Evolutionary conservation across 139 green algal species (phyloP).

Genomic region (Ulvella scutata): DNA sequence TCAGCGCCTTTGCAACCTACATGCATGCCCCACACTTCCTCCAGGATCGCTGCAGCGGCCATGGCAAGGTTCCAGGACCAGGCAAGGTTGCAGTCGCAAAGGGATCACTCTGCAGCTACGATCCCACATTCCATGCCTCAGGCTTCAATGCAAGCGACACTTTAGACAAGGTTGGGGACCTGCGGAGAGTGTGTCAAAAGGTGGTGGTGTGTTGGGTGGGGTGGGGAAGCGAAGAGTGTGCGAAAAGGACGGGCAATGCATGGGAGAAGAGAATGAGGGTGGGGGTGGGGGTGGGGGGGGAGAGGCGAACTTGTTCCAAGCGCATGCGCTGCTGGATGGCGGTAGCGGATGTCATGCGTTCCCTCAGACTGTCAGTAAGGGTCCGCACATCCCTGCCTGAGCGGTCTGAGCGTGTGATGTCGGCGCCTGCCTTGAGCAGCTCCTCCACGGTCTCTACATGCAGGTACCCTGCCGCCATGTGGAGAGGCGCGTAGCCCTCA

Average conservation of each 20-base stretch:
- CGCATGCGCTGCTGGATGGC: background rate
- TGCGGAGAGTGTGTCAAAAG: too few relatives aligned
- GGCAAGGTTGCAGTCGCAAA: too few relatives aligned
- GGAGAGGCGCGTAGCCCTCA: slow-evolving; percentile 51
- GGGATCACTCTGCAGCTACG: too few relatives aligned
- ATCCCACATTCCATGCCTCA: too few relatives aligned
- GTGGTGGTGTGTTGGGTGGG: too few relatives aligned
- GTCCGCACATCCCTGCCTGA: slow-evolving; percentile 8
- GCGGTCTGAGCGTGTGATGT: slow-evolving; percentile 34
- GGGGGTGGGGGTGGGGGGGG: background rate
- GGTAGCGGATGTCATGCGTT: background rate
- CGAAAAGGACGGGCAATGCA: too few relatives aligned
- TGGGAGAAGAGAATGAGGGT: too few relatives aligned
- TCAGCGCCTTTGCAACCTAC: slow-evolving; percentile 1
- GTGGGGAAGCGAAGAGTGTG: too few relatives aligned
- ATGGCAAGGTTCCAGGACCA: too few relatives aligned
- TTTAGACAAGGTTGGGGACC: too few relatives aligned
- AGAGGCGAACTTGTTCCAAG: background rate
- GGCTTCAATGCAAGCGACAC: too few relatives aligned
- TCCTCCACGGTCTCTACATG: slow-evolving; percentile 28
- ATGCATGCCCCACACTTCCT: background rate
- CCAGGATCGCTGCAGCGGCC: too few relatives aligned
- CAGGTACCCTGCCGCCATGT: slow-evolving; percentile 59
- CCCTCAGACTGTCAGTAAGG: background rate
- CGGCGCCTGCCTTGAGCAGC: slow-evolving; percentile 38